These are phyloP conservation scores for Barnettozyma vustinii DNA, from an alignment of 805 yeast species.

Conservation along the genomic window DNA sequence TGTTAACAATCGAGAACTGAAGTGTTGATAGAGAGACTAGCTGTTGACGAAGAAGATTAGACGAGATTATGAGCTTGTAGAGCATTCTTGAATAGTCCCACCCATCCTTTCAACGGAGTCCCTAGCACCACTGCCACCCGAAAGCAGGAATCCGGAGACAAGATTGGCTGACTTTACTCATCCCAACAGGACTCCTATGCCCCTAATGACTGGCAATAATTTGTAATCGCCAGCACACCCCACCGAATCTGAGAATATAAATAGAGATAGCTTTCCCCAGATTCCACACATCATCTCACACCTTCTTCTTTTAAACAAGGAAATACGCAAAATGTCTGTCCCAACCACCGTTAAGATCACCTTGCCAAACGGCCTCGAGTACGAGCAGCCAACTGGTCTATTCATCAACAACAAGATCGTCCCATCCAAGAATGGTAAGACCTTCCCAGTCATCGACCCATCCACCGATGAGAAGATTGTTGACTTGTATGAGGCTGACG, in stretches of 20 bases:
- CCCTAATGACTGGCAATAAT: not conserved
- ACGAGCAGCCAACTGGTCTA: constrained; percentile 81
- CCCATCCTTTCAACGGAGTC: not conserved
- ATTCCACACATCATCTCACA: not conserved
- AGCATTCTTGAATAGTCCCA: not conserved
- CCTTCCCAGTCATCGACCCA: constrained; percentile 51
- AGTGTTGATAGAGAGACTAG: not conserved
- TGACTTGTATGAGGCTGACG: constrained; percentile 52
- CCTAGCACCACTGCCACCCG: not conserved
- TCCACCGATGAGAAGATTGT: constrained; percentile 59
- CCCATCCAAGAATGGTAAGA: constrained; percentile 40
- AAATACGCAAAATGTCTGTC: constrained; percentile 6
- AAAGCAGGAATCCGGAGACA: not conserved
- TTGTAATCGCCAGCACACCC: not conserved
- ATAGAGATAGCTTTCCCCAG: not conserved
- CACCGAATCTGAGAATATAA: not conserved
- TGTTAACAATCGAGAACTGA: not conserved
- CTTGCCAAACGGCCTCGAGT: constrained; percentile 60
- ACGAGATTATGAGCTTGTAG: not conserved
- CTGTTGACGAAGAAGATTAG: not conserved
- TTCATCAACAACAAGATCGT: constrained; percentile 85
- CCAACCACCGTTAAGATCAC: constrained; percentile 36
- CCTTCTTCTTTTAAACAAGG: not conserved
- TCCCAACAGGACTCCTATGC: constrained; percentile 1
- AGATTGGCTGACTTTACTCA: not conserved